A percentile compares a stretch with the other conserved stretches of the same genome.
Evolutionary conservation across 306 rosid genomes (phyloP).

Genomic region (Prinsepia uniflora): DNA sequence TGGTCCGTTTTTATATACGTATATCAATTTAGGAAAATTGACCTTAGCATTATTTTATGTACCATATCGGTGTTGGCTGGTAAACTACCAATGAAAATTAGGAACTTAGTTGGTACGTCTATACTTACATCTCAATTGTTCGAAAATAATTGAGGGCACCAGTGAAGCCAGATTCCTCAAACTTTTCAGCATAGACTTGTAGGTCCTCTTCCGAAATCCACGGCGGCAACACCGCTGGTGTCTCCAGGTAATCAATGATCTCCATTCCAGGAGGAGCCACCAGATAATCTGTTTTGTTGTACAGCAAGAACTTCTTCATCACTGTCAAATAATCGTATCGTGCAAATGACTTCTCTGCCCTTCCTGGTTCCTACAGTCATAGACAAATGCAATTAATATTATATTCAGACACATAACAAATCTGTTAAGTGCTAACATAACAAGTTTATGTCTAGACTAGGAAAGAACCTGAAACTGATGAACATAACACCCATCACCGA

Average conservation of each 20-base stretch:
- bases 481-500: constrained; percentile 45
- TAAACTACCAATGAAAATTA: not conserved
- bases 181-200: constrained; percentile 56
- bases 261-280: constrained; percentile 59
- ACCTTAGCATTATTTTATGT: not conserved
- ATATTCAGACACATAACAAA: not conserved
- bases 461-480: constrained; percentile 60
- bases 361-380: constrained; percentile 55
- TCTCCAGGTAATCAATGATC: constrained; percentile 58
- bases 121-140: constrained; percentile 54
- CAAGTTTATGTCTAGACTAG: not conserved
- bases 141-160: constrained; percentile 72
- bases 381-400: constrained; percentile 2
- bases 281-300: constrained; percentile 19
- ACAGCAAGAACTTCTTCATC: constrained; percentile 62
- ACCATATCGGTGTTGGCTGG: too few relatives aligned
- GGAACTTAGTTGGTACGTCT: not conserved
- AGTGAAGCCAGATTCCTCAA: constrained; percentile 72
- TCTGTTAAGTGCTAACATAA: not conserved
- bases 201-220: constrained; percentile 73
- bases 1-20: too few relatives aligned
- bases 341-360: constrained; percentile 73
- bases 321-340: constrained; percentile 68
- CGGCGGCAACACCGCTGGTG: constrained; percentile 56
- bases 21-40: too few relatives aligned